phyloP scores from a whole-genome alignment of 768 basidiomycete genomes.

The Mrakia blollopis region DNA sequence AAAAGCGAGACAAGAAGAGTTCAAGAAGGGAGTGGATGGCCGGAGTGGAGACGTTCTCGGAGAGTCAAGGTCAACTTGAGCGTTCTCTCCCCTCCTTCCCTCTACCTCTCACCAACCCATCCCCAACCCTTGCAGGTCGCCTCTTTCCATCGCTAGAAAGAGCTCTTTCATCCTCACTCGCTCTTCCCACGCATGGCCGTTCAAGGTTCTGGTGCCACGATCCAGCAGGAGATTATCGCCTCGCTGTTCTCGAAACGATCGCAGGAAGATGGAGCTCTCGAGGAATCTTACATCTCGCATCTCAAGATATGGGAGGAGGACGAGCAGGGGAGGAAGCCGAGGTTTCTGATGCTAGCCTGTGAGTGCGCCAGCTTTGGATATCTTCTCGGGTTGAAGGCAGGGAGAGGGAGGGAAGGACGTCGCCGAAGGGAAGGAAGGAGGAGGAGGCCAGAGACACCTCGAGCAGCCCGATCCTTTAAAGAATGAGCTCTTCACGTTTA shows the following conservation, averaged over 20 bases:
- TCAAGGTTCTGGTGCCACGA: background rate
- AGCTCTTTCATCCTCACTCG: no score
- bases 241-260: constrained; percentile 77
- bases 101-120: no score
- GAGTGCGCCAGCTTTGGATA: constrained; percentile 46
- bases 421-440: background rate
- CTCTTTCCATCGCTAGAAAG: no score
- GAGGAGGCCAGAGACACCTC: background rate
- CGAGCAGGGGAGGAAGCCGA: constrained; percentile 55
- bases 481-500: no score
- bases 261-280: constrained; percentile 53
- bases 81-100: no score
- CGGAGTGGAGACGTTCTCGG: no score
- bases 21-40: no score
- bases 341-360: constrained; percentile 89
- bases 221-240: constrained; percentile 56
- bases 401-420: background rate
- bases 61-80: no score
- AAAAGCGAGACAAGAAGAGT: no score
- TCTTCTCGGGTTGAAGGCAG: background rate
- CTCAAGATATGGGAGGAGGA: constrained; percentile 90
- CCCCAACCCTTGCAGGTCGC: no score
- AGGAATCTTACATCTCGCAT: constrained; percentile 79
- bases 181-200: no score
- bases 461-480: background rate